phyloP scores from a whole-genome alignment of 768 basidiomycete genomes.

The Boletus eberwhitei region DNA sequence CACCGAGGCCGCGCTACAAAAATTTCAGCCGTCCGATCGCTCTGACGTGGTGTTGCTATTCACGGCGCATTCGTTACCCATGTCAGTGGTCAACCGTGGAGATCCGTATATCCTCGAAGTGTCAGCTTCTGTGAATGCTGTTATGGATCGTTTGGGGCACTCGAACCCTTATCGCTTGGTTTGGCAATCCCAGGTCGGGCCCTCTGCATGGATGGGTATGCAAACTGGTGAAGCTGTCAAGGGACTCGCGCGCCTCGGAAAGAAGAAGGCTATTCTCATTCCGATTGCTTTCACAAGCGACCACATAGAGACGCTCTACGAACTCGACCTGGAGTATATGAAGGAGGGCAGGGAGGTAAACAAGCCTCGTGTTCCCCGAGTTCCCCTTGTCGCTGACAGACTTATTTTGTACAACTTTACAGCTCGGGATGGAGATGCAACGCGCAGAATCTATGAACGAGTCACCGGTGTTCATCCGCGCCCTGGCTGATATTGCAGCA shows the following conservation, averaged over 20 bases:
- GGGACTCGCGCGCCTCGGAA: constrained; percentile 73
- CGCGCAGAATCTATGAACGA: constrained; percentile 92
- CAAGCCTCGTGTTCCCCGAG: background rate
- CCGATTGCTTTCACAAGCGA: constrained; percentile 99
- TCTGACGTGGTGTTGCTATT: constrained; percentile 82
- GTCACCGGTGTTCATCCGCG: constrained; percentile 93
- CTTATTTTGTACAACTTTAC: background rate
- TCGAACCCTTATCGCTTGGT: constrained; percentile 88
- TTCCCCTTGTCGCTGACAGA: background rate
- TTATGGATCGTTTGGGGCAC: constrained; percentile 82
- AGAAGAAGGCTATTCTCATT: constrained; percentile 76
- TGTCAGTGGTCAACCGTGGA: constrained; percentile 98
- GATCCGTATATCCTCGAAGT: constrained; percentile 97
- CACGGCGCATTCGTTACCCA: constrained; percentile 95
- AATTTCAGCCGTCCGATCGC: constrained; percentile 71
- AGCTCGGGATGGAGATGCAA: constrained; percentile 90
- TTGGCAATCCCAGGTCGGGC: constrained; percentile 98
- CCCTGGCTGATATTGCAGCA: constrained; percentile 86
- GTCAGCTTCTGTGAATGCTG: constrained; percentile 87
- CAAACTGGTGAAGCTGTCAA: constrained; percentile 92
- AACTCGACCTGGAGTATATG: constrained; percentile 91
- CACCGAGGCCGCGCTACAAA: constrained; percentile 74
- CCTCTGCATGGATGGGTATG: constrained; percentile 97
- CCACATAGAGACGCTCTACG: constrained; percentile 98
- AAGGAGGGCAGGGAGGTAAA: constrained; percentile 87